Conservation (phyloP, 768 basidiomycete genomes). For the Pleurotus giganteus region DNA sequence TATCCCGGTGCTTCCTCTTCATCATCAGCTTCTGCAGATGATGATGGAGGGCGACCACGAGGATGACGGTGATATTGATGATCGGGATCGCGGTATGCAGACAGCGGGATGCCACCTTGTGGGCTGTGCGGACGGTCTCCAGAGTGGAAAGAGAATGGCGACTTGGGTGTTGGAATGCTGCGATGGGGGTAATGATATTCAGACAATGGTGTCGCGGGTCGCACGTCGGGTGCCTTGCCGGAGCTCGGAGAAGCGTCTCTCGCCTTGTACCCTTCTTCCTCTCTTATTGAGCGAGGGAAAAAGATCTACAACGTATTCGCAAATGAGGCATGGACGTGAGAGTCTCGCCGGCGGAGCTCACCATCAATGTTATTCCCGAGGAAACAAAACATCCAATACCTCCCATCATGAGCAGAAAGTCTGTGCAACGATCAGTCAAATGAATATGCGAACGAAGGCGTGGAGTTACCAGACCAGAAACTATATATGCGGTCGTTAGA, state of each 20-base stretch:
- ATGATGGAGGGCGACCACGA: slow-evolving; percentile 15
- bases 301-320: slow-evolving; percentile 53
- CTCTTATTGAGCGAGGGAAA: slow-evolving; percentile 72
- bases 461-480: slow-evolving; percentile 55
- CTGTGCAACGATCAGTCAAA: slow-evolving; percentile 32
- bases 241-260: slow-evolving; percentile 29
- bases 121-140: not conserved
- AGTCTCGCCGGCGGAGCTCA: slow-evolving; percentile 30
- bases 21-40: slow-evolving; percentile 20
- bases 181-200: slow-evolving; percentile 26
- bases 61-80: not conserved
- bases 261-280: slow-evolving; percentile 60
- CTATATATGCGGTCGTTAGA: slow-evolving; percentile 25
- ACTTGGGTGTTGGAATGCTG: slow-evolving; percentile 17
- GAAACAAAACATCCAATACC: slow-evolving; percentile 78
- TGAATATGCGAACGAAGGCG: slow-evolving; percentile 5
- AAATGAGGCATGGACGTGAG: not conserved
- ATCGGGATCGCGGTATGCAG: not conserved
- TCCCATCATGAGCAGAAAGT: slow-evolving; percentile 69
- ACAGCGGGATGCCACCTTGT: not conserved
- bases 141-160: not conserved
- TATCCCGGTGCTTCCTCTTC: slow-evolving; percentile 36
- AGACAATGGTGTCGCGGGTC: slow-evolving; percentile 24
- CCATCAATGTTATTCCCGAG: slow-evolving; percentile 76
- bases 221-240: slow-evolving; percentile 26